Conservation (phyloP, 176 grass and related monocot species). For the Cocos nucifera region DNA sequence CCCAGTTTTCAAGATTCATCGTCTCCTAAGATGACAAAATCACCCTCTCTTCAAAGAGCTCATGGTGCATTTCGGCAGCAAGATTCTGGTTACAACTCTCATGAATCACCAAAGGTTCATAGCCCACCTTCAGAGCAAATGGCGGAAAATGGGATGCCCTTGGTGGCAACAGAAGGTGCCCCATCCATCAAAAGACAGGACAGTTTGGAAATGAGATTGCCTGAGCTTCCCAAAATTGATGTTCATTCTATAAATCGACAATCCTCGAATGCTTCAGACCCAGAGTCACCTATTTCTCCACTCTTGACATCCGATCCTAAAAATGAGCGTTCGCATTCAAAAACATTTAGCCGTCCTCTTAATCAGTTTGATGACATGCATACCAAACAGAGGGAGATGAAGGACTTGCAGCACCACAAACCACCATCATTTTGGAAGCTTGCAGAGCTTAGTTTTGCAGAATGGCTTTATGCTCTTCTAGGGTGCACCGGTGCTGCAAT, state of each 20-base stretch:
- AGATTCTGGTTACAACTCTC: slow-evolving; percentile 66
- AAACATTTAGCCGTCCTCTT: slow-evolving; percentile 81
- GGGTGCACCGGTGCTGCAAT: slow-evolving; percentile 92
- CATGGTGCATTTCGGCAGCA: slow-evolving; percentile 58
- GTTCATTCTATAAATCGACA: slow-evolving; percentile 70
- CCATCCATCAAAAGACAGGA: slow-evolving; percentile 93
- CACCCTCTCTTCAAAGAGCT: slow-evolving; percentile 81
- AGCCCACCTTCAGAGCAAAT: slow-evolving; percentile 70
- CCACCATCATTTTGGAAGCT: slow-evolving; percentile 97
- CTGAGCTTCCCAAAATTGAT: slow-evolving; percentile 93
- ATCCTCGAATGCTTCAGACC: slow-evolving; percentile 81
- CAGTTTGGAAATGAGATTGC: slow-evolving; percentile 78
- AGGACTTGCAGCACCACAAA: slow-evolving; percentile 42
- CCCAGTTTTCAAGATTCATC: slow-evolving; percentile 68
- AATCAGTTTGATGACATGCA: slow-evolving; percentile 59
- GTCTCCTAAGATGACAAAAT: slow-evolving; percentile 96
- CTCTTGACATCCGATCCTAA: slow-evolving; percentile 94
- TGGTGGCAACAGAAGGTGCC: slow-evolving; percentile 43
- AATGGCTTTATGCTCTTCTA: slow-evolving; percentile 98
- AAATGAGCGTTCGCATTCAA: slow-evolving; percentile 94
- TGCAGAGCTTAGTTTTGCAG: slow-evolving; percentile 79
- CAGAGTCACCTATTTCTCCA: slow-evolving; percentile 97
- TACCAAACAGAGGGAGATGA: slow-evolving; percentile 57
- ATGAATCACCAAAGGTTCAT: slow-evolving; percentile 84
- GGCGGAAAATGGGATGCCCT: slow-evolving; percentile 45